These are phyloP conservation scores for Madurella mycetomatis DNA, from an alignment of 2,329 filamentous ascomycete species.

Conservation along the genomic window DNA sequence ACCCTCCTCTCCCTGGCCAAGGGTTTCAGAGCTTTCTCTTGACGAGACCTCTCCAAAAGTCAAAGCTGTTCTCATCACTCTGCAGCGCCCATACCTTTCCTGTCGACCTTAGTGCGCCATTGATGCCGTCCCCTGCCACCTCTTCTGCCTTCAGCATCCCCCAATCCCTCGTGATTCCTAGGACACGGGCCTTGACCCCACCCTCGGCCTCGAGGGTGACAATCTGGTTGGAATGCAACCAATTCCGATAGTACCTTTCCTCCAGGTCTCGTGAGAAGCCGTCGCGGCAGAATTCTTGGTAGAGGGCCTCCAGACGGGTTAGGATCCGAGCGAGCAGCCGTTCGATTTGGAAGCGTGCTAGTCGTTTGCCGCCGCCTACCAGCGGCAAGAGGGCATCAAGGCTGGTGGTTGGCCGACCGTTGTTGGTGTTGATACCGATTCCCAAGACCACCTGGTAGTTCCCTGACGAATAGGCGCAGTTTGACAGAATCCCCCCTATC, in stretches of 20 bases:
- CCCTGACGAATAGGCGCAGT: slow-evolving; percentile 72
- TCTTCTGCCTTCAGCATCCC: slow-evolving; percentile 83
- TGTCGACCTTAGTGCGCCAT: slow-evolving; percentile 48
- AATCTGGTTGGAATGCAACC: slow-evolving; percentile 75
- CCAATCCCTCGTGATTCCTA: slow-evolving; percentile 89
- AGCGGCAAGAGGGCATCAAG: slow-evolving; percentile 66
- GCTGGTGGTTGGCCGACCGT: slow-evolving; percentile 80
- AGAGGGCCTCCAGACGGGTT: slow-evolving; percentile 71
- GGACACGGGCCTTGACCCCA: slow-evolving; percentile 68
- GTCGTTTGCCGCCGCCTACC: slow-evolving; percentile 34
- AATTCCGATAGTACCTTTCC: slow-evolving; percentile 70
- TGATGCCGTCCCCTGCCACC: slow-evolving; percentile 61
- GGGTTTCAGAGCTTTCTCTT: slow-evolving; percentile 66
- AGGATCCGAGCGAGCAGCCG: slow-evolving; percentile 77
- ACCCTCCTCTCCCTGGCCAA: slow-evolving; percentile 8
- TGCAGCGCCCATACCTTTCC: slow-evolving; percentile 80
- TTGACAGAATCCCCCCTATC: slow-evolving; percentile 88
- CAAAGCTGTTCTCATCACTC: slow-evolving; percentile 97
- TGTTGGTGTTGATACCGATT: slow-evolving; percentile 80
- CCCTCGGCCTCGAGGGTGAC: slow-evolving; percentile 76
- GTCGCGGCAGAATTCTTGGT: slow-evolving; percentile 65
- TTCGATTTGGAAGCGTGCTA: slow-evolving; percentile 64
- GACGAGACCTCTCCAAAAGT: slow-evolving; percentile 87
- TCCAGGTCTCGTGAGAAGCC: slow-evolving; percentile 76
- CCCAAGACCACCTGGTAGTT: slow-evolving; percentile 84